phyloP scores from a whole-genome alignment of 805 yeast genomes.

The Sungouiozyma intestinalis region DNA sequence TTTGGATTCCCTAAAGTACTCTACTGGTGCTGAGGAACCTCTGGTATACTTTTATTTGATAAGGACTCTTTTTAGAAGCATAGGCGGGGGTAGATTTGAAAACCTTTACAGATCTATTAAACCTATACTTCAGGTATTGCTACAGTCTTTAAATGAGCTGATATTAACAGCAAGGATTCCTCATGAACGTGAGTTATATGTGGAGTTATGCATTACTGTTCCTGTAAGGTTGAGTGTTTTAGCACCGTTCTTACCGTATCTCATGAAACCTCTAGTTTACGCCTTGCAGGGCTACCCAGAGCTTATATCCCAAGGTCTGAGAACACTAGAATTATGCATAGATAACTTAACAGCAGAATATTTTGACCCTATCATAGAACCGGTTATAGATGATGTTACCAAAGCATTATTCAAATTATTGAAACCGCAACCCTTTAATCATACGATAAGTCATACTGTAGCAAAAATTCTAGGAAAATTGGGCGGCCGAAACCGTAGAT shows the following conservation, averaged over 20 bases:
- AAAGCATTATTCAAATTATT: constrained; percentile 85
- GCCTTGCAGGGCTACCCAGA: constrained; percentile 89
- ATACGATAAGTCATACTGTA: constrained; percentile 91
- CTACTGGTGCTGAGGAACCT: constrained; percentile 86
- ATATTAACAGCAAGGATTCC: constrained; percentile 76
- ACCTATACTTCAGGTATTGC: constrained; percentile 77
- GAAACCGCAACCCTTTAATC: constrained; percentile 87
- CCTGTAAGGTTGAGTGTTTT: constrained; percentile 90
- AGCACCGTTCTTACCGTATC: constrained; percentile 81
- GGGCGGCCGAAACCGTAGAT: constrained; percentile 90
- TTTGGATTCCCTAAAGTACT: constrained; percentile 61
- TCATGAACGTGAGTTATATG: constrained; percentile 87
- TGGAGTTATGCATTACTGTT: constrained; percentile 87
- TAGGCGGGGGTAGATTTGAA: constrained; percentile 96
- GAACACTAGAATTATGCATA: constrained; percentile 91
- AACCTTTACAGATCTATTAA: constrained; percentile 83
- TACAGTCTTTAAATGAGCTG: constrained; percentile 78
- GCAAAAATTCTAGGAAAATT: constrained; percentile 86
- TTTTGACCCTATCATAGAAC: constrained; percentile 94
- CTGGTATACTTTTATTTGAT: constrained; percentile 79
- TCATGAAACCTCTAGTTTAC: constrained; percentile 84
- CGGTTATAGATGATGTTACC: constrained; percentile 91
- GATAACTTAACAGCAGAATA: constrained; percentile 94
- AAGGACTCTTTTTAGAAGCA: constrained; percentile 81
- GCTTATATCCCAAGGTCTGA: constrained; percentile 82